Evolutionary conservation across 2,329 filamentous ascomycete genomes (phyloP), one percentile per base, ranked within the genome.

Genomic region (Sporothrix pallida): DNA sequence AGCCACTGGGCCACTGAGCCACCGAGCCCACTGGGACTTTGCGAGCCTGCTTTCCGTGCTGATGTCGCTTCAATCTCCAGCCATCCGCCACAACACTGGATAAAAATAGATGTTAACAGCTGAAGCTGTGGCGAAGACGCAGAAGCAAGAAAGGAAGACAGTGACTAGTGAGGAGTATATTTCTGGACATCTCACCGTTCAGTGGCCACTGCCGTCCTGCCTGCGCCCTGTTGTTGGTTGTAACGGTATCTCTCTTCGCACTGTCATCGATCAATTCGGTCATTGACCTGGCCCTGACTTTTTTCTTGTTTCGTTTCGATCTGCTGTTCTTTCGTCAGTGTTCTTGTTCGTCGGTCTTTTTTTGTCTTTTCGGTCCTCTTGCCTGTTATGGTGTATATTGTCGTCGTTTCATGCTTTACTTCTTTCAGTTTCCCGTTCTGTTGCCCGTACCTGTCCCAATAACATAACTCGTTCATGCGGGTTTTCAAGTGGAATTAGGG

Each of bases 401-500:
- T 58, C 54, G 44, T 50, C 56, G 72, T 70, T 73, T 70, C 65
- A 70, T 73, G 44, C 20, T 17, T 12, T 70, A 15, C 60, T 74
- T 31, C 20, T 73, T 68, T 71, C 23, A 48, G 8, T 65, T 15
- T n/a, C 67, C 20, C n/a, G 44, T 23, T 6, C 0, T 17, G 62
- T 12, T 48, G 62, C n/a, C 62, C 62, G 62, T 67, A 46, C 10
- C 62, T 26, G 42, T 26, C 42, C 62, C 46, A 76, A 75, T 76
- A 77, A 74, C 76, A 74, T 74, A 71, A 5, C 31, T 37, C 31
- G 79, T 80, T 81, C 78, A 81, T 81, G 80, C 80, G 79, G 79
- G 80, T 76, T 75, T 80, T 78, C 78, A 81, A 81, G 78, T 78
- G 79, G 80, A 76, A 77, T 77, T 81, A 81, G 80, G 78, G 79